phyloP scores from a whole-genome alignment of 192 early-diverging fungal species.

The Spinellus fusiger region DNA sequence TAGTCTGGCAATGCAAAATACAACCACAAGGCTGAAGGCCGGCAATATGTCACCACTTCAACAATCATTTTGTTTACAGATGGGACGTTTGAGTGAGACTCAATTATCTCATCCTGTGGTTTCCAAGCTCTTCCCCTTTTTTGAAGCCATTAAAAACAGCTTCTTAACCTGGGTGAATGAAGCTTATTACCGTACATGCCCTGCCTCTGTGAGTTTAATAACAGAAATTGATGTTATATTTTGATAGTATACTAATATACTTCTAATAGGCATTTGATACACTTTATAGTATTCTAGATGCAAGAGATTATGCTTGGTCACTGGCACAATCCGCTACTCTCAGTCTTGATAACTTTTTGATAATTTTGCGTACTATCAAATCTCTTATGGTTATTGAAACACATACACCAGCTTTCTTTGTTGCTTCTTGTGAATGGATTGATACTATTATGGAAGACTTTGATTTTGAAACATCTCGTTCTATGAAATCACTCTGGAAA shows the following conservation, averaged over 20 bases:
- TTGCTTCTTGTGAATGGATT: background rate
- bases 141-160: constrained; percentile 27
- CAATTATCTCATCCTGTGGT: constrained; percentile 41
- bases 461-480: constrained; percentile 35
- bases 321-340: constrained; percentile 32
- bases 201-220: background rate
- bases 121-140: constrained; percentile 38
- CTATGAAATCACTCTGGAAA: constrained; percentile 52
- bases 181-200: constrained; percentile 5
- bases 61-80: constrained; percentile 36
- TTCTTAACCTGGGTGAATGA: constrained; percentile 25
- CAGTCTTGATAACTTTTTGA: constrained; percentile 49
- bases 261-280: constrained; percentile 15
- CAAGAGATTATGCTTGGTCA: constrained; percentile 47
- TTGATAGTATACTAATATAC: background rate
- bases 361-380: constrained; percentile 39
- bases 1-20: constrained; percentile 9
- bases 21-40: constrained; percentile 14
- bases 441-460: constrained; percentile 18
- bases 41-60: constrained; percentile 31
- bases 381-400: constrained; percentile 8
- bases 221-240: background rate
- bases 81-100: constrained; percentile 31
- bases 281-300: constrained; percentile 44
- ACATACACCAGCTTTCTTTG: background rate